Evolutionary conservation across 495 filamentous ascomycete genomes (phyloP).

Genomic region (Margaritispora aquatica): DNA sequence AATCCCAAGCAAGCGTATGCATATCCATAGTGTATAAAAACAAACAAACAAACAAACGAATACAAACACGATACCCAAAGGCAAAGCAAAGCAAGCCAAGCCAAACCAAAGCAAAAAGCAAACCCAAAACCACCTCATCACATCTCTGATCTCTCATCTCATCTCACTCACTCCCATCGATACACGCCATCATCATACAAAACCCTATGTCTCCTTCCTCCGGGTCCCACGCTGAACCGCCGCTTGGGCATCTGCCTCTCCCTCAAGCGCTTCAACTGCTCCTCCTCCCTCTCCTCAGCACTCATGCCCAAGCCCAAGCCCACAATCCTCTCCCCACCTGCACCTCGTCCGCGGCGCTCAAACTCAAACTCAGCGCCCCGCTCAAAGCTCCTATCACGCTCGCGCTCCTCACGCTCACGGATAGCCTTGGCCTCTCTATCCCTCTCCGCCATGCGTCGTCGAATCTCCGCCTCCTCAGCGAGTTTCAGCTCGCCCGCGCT

Average conservation of each 20-base stretch:
- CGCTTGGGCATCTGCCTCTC: constrained; percentile 21
- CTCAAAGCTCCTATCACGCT: constrained; percentile 13
- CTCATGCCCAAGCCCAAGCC: neutral
- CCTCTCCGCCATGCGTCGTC: constrained; percentile 1
- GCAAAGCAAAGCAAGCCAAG: neutral
- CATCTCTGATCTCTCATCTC: no score
- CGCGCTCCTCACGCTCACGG: neutral
- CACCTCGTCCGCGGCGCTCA: constrained; percentile 1
- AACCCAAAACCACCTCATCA: neutral
- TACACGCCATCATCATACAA: constrained; percentile 24
- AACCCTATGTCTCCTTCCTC: constrained; percentile 14
- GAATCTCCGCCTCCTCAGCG: constrained; percentile 3
- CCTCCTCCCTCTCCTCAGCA: constrained; percentile 11
- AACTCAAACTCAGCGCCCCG: neutral
- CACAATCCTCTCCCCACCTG: constrained; percentile 5
- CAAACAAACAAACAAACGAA: no score
- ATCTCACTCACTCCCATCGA: constrained; percentile 19
- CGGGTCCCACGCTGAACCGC: constrained; percentile 15
- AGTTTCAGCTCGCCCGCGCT: constrained; percentile 4
- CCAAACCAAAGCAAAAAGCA: neutral
- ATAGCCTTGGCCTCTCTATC: constrained; percentile 5
- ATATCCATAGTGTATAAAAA: no score
- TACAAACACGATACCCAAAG: neutral
- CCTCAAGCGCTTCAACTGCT: constrained; percentile 14
- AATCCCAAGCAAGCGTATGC: no score